Evolutionary conservation across 2,329 filamentous ascomycete species (phyloP), one percentile per base, ranked within the genome.

Genomic region (Penicillium palitans): DNA sequence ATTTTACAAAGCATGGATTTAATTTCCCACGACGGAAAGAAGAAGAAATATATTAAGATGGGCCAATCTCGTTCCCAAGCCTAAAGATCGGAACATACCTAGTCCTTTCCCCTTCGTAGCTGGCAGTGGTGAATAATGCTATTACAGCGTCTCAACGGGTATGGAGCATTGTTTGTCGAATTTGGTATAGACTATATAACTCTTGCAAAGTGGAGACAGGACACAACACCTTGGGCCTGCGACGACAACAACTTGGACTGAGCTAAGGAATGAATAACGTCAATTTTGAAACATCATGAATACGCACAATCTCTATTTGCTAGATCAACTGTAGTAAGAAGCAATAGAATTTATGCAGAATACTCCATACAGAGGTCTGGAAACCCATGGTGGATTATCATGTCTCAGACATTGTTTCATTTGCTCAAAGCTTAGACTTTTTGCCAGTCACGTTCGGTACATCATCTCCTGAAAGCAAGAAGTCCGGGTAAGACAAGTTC

Each of bases 381-480:
- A 57, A 64, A 1, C 1, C 25, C 9, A 3, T 19, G 2, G 3
- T 53, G 6, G 2, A 45, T 25, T 17, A 35, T 19, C 6, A 17
- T 25, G 6, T n/a, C 37, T 31, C 19, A 12, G 10, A 4, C 24
- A 13, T 50, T 21, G 4, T 33, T 42, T 13, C 21, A 21, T 33
- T 15, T 19, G 17, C 39, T 68, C 58, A 84, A 59, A 84, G 70
- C 71, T 86, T 87, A 21, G 81, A 74, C 68, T 82, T 83, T 55
- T 78, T 78, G 13, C 83, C 83, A 57, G 81, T 82, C 12, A 87
- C 85, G 7, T 85, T 85, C n/a, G 78, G 76, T 3, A 87, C 80
- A 2, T 72, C 72, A 15, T 79, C 71, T 1, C 81, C 83, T 2
- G 79, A 81, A 2, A 87, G 75, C 19, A 87, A 72, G 64, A 86